Percentiles rank a stretch among this genome's conserved stretches.
phyloP scores from a whole-genome alignment of 1,284 basidiomycete genomes.

The Heimioporus punctisporus region DNA sequence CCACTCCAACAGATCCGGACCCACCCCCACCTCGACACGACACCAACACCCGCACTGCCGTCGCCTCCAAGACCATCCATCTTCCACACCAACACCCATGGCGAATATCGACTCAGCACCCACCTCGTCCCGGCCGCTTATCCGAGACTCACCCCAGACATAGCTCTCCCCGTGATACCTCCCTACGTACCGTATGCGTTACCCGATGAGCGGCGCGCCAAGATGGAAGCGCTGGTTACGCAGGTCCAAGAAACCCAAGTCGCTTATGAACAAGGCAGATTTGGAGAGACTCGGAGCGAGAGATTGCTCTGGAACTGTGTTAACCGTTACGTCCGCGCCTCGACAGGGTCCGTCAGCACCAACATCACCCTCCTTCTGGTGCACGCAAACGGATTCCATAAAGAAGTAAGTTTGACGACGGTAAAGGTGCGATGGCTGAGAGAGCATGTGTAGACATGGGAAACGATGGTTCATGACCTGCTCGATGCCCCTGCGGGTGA shows the following conservation, averaged over 20 bases:
- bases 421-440: not conserved
- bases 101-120: slow-evolving; percentile 49
- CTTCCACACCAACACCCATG: slow-evolving; percentile 22
- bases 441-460: slow-evolving; percentile 61
- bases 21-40: slow-evolving; percentile 10
- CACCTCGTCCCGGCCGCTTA: slow-evolving; percentile 68
- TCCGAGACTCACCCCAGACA: slow-evolving; percentile 40
- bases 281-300: slow-evolving; percentile 31
- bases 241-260: slow-evolving; percentile 24
- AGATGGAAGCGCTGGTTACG: slow-evolving; percentile 19
- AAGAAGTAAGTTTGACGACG: slow-evolving; percentile 60
- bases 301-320: slow-evolving; percentile 50
- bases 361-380: slow-evolving; percentile 73
- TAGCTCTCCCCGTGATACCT: slow-evolving; percentile 41
- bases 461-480: slow-evolving; percentile 56
- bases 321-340: no score
- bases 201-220: slow-evolving; percentile 33
- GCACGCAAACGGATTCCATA: slow-evolving; percentile 85
- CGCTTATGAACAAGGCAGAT: slow-evolving; percentile 15
- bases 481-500: slow-evolving; percentile 36
- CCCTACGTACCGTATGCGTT: not conserved
- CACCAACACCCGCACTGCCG: slow-evolving; percentile 17
- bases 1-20: not conserved
- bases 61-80: slow-evolving; percentile 15
- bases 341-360: no score